Base-by-base conservation (phyloP, 2,329 filamentous ascomycete genomes). In the Akanthomyces lecanii region DNA sequence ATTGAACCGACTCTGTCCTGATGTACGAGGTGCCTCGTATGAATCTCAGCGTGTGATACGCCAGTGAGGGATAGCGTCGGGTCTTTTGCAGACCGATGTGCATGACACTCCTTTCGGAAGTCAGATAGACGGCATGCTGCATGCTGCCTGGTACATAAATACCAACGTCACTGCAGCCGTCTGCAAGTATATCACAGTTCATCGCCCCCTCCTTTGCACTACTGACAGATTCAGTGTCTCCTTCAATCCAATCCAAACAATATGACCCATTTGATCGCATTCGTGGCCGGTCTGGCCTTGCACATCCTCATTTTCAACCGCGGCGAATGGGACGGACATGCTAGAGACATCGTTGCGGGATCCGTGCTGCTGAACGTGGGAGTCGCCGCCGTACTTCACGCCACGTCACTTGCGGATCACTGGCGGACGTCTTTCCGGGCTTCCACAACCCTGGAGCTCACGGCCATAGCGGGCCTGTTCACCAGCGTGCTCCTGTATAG, bases 241-340 rank as follows among this genome's bases (percentile, higher is more conserved):
- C 12, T 16, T 3, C 12, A 6, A 14, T 30, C 8, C 16, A 6
- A n/a, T 21, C n/a, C 18, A 3, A 30, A 30, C 21, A 45, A 10
- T 12, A 58, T 58, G 55, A 48, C 25, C 38, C 21, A 55, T 36
- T 11, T 47, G 6, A 12, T 47, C 6, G 60, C 61, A 38, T 68
- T 68, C 18, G 23, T 42, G 18, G 38, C 59, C 10, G 65, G 67
- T 16, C 54, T 55, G 4, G 48, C 57, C 7, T 51, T 64, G 8
- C 71, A 73, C 30, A 25, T 65, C 16, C 63, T 67, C 40, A 33
- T 65, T 7, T 71, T 70, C 47, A 66, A 68, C 1, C 56, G 64
- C 3, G 70, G 70, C n/a, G 71, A 72, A 42, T 71, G 70, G 70
- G 70, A 73, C 44, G 14, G 63, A 7, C 28, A 65, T 16, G 66